Evolutionary conservation across 768 basidiomycete species (phyloP), one percentile per base, ranked within the genome.

Genomic region (Cystobasidium ongulense): DNA sequence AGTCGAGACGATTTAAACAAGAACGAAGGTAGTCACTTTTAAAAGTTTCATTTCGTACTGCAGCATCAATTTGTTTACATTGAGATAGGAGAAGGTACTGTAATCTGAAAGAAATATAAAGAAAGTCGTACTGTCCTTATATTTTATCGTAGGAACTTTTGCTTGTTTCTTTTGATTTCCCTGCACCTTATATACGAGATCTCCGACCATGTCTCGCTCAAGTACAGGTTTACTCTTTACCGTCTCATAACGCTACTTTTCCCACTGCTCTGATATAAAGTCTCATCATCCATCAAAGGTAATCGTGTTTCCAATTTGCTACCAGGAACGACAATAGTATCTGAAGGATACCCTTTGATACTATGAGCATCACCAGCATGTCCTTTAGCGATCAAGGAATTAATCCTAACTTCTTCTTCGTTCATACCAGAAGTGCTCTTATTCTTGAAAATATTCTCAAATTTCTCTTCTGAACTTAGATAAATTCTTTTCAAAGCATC

Each of bases 401-500:
- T 68, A 27, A 4, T 21, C 15, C 13, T 53, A 4, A 27, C 11
- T 64, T 59, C 57, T 46, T 46, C n/a, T 13, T n/a, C 43, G n/a
- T 46, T 46, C 13, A 13, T 13, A 11, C 11, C 33, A 35, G 57
- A 29, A 59, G 57, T 29, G 23, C 33, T 23, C 8, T 23, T 11
- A 35, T 2, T 17, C 17, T 15, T 27, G 63, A 64, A 64, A 35
- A 39, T 46, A 7, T 39, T 64, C 17, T 64, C 63, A 35, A 64
- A 46, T n/a, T 67, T 23, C 33, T 64, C 63, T 41, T 46, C 10
- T 31, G 63, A 87, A 87, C 53, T 89, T 89, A 94, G 86, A 82
- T 92, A 94, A 25, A 93, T 83, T 52, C 91, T 85, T 75, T 88
- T 86, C 29, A 94, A 83, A 0, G 91, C 86, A 77, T 93, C 91